Evolutionary conservation across 805 yeast genomes (phyloP), one percentile per base, ranked within the genome.

Genomic region (Candida broadrunensis): DNA sequence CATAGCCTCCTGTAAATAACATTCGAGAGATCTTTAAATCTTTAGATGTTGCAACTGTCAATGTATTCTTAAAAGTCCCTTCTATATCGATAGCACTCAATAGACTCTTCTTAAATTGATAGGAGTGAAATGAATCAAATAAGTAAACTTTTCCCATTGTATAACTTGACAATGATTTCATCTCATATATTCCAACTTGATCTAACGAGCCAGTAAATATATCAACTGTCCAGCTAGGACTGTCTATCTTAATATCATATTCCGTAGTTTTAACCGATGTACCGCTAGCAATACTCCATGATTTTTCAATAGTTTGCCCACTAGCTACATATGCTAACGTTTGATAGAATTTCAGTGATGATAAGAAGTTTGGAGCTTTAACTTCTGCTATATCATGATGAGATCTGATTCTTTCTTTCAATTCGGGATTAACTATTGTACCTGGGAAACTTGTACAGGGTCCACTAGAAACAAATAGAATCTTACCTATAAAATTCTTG

Each of bases 181-280:
- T 67, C 42, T 72, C 77, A 44, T 65, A 67, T 9, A 67, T 36
- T 1, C 77, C 77, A 1, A 60, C 63, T 45, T 72, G 75, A 39
- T 71, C 75, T 14, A 61, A 48, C 1, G 71, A 63, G 1, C 68
- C 73, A 1, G 62, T 45, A 43, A 59, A 69, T 4, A 71, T 37
- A 38, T 68, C 62, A 20, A 59, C 44, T 2, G 58, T 38, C 62
- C 65, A 63, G 24, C 46, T 44, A 2, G 67, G 56, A n/a, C 41
- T 9, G 12, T 40, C 44, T 8, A 42, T 44, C 13, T 36, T 43
- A 14, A 45, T 42, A 19, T 50, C 41, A 39, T 46, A 55, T 24
- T 58, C 56, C 2, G 63, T 55, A 14, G 61, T 46, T 35, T 58
- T 63, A 11, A 44, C 48, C 0, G 56, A 48, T 1, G 52, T 20